Conservation (phyloP, 768 basidiomycete species). For the Auriscalpium microsporum region DNA sequence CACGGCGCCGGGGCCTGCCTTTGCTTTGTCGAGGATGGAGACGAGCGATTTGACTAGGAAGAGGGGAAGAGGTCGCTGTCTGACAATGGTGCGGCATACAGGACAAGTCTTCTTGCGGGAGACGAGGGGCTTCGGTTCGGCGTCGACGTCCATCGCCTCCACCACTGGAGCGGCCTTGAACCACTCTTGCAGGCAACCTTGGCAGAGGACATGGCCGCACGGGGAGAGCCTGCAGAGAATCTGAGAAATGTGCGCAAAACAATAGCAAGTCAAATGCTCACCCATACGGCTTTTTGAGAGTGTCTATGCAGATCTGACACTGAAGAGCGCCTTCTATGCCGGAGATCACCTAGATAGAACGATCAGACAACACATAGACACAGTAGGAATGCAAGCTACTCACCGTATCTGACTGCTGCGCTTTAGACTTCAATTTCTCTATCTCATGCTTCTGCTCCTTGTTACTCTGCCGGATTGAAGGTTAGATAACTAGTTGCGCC, state of each 20-base stretch:
- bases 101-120: slow-evolving; percentile 65
- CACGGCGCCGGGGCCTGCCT: slow-evolving; percentile 17
- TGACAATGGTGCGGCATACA: slow-evolving; percentile 52
- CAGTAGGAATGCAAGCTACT: slow-evolving; percentile 2
- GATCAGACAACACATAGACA: not conserved
- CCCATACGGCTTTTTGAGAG: slow-evolving; percentile 57
- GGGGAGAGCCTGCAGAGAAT: slow-evolving; percentile 46
- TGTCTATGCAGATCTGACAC: slow-evolving; percentile 75
- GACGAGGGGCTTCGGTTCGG: slow-evolving; percentile 37
- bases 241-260: slow-evolving; percentile 5
- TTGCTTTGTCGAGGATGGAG: slow-evolving; percentile 39
- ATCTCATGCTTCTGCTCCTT: slow-evolving; percentile 40
- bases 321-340: slow-evolving; percentile 51
- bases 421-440: slow-evolving; percentile 35
- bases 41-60: slow-evolving; percentile 60
- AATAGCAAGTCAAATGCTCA: slow-evolving; percentile 27
- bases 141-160: slow-evolving; percentile 36
- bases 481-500: not conserved
- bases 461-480: slow-evolving; percentile 25
- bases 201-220: slow-evolving; percentile 74
- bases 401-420: slow-evolving; percentile 52
- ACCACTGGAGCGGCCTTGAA: slow-evolving; percentile 56
- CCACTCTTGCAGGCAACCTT: slow-evolving; percentile 67
- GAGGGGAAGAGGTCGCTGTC: slow-evolving; percentile 54
- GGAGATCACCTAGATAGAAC: slow-evolving; percentile 35